phyloP scores from a whole-genome alignment of 495 filamentous ascomycete species.

The Parathielavia hyrcaniae region DNA sequence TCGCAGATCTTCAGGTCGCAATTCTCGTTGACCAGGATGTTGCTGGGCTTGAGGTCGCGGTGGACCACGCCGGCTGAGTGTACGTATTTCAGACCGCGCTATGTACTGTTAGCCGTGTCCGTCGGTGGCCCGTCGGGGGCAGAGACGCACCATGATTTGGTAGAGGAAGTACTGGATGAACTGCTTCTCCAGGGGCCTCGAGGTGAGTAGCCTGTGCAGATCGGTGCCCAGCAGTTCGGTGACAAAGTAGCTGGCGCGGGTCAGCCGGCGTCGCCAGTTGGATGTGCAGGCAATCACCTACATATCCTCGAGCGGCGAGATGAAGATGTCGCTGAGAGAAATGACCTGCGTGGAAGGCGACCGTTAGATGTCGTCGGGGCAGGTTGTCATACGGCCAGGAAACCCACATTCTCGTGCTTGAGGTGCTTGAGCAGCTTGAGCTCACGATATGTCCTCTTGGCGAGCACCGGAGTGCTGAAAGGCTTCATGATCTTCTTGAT shows the following conservation, averaged over 20 bases:
- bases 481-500: constrained; percentile 99
- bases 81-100: constrained; percentile 98
- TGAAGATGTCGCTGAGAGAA: constrained; percentile 98
- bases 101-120: constrained; percentile 31
- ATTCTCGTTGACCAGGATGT: constrained; percentile 98
- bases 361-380: constrained; percentile 15
- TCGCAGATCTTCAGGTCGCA: constrained; percentile 99
- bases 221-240: constrained; percentile 97
- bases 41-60: constrained; percentile 94
- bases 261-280: constrained; percentile 23
- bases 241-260: constrained; percentile 74
- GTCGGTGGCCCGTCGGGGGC: not conserved
- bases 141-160: constrained; percentile 76
- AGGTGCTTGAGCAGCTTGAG: constrained; percentile 96
- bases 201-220: constrained; percentile 90
- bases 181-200: constrained; percentile 93
- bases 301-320: constrained; percentile 98
- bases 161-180: constrained; percentile 99
- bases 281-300: constrained; percentile 40
- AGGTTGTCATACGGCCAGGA: not conserved
- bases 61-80: constrained; percentile 98
- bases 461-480: constrained; percentile 94
- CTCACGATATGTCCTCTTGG: constrained; percentile 95
- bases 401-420: constrained; percentile 85
- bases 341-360: constrained; percentile 48